Evolutionary conservation across 805 yeast species (phyloP), one percentile per base, ranked within the genome.

Genomic region (Candida nonsorbophila): DNA sequence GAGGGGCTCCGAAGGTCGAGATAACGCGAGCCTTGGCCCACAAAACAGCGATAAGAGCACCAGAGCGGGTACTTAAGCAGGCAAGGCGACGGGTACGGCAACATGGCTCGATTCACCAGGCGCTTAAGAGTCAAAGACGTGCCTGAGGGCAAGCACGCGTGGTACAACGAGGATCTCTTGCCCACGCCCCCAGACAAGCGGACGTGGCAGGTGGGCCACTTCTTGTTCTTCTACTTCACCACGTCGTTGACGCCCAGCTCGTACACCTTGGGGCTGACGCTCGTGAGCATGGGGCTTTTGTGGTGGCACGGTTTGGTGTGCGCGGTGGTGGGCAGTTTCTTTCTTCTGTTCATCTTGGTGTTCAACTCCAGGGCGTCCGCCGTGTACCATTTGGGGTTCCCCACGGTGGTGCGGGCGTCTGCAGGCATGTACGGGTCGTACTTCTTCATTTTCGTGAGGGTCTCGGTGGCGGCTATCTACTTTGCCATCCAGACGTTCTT

Each of bases 91-190:
- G n/a, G n/a, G n/a, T n/a, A n/a, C n/a, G n/a, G n/a, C n/a, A n/a
- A n/a, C n/a, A n/a, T n/a, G n/a, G n/a, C n/a, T n/a, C n/a, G n/a
- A n/a, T n/a, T n/a, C n/a, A n/a, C n/a, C n/a, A n/a, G n/a, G n/a
- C n/a, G n/a, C n/a, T n/a, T 24, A 11, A 12, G 15, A 24, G 15
- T 24, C 14, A 13, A 24, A 7, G 26, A 13, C 6, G 16, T 24
- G 7, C 17, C 26, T 6, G 14, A 24, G 11, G 16, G 16, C 6
- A 18, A n/a, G 6, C 35, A 31, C 19, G 20, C 18, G 4, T 31
- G 35, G 35, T 27, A 31, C 21, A 31, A 31, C 25, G 27, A 27
- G 16, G 35, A 31, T 24, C 28, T 31, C 14, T 21, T 31, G 12
- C 35, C 35, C 6, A 24, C 35, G 4, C 14, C 7, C 3, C n/a